These are phyloP conservation scores for Globisporangium apiculatum DNA, from an alignment of 352 stramenopile genomes.

Conservation along the genomic window DNA sequence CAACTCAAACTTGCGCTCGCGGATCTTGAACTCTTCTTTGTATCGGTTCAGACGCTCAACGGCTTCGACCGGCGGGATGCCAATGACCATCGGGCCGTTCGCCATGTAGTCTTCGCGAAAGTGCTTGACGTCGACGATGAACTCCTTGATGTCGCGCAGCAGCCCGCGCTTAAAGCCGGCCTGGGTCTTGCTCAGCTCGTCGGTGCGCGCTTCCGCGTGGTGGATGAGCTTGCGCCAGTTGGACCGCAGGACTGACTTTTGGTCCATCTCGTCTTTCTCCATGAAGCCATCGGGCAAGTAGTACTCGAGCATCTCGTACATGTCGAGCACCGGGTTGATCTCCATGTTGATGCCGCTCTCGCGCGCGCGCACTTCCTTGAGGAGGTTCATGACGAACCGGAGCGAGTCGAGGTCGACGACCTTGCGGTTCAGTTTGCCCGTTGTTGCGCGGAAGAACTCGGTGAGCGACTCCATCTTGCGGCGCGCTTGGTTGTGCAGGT, in stretches of 20 bases:
- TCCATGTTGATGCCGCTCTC: slow-evolving; percentile 98
- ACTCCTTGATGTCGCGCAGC: slow-evolving; percentile 94
- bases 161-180: slow-evolving; percentile 94
- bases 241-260: slow-evolving; percentile 95
- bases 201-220: slow-evolving; percentile 90
- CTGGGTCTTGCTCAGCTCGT: slow-evolving; percentile 95
- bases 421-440: slow-evolving; percentile 91
- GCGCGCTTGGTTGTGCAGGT: slow-evolving; percentile 92
- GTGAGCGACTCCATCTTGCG: slow-evolving; percentile 92
- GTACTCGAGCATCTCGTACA: slow-evolving; percentile 97
- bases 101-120: slow-evolving; percentile 95
- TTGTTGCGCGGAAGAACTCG: slow-evolving; percentile 95
- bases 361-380: slow-evolving; percentile 95
- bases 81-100: slow-evolving; percentile 97
- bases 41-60: slow-evolving; percentile 96
- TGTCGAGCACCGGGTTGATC: slow-evolving; percentile 96
- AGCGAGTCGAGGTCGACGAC: slow-evolving; percentile 96
- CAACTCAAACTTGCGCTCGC: slow-evolving; percentile 96
- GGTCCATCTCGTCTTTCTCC: slow-evolving; percentile 99
- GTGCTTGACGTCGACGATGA: slow-evolving; percentile 95
- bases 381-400: slow-evolving; percentile 96
- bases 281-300: slow-evolving; percentile 94
- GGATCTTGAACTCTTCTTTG: slow-evolving; percentile 97
- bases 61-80: slow-evolving; percentile 93
- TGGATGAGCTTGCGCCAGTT: slow-evolving; percentile 97